These are phyloP conservation scores for Amanita phalloides DNA, from an alignment of 768 basidiomycete species.

Conservation along the genomic window DNA sequence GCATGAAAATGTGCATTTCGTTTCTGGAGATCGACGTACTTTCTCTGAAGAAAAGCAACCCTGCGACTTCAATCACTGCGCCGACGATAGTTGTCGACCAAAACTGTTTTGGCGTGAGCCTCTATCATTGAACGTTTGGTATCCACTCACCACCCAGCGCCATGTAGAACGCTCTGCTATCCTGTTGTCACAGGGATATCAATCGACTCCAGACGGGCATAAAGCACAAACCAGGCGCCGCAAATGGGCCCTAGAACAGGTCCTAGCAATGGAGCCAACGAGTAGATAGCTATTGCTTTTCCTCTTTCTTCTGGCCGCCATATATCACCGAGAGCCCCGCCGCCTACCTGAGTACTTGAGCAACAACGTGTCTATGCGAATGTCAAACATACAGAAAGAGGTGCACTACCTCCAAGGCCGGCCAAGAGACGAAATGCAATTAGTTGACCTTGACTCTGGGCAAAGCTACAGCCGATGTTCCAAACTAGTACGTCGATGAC, in stretches of 20 bases:
- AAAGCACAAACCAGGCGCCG: conserved; percentile 21
- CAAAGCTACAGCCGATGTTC: conserved; percentile 59
- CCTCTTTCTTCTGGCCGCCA: conserved; percentile 56
- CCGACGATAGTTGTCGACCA: conserved; percentile 57
- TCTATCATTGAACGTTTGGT: neutral
- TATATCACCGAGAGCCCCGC: conserved; percentile 55
- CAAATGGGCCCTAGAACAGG: conserved; percentile 54
- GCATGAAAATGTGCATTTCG: conserved; percentile 17
- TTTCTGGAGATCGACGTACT: conserved; percentile 23
- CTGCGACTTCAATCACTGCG: conserved; percentile 40
- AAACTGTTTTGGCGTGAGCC: conserved; percentile 28
- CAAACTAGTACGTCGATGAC: conserved; percentile 26
- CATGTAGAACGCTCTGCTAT: conserved; percentile 54
- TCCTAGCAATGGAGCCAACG: conserved; percentile 54
- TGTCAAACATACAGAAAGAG: conserved; percentile 42
- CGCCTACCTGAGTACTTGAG: conserved; percentile 32
- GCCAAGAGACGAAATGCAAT: conserved; percentile 61
- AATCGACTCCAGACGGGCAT: neutral
- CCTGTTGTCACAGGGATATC: conserved; percentile 15
- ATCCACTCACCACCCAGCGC: conserved; percentile 53
- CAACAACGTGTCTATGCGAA: conserved; percentile 12
- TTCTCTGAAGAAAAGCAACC: conserved; percentile 50
- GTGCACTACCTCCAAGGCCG: conserved; percentile 66
- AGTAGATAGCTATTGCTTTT: conserved; percentile 51
- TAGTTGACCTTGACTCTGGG: conserved; percentile 43